Base-by-base conservation (phyloP, 371 early-diverging fungal genomes). In the Circinella minor region DNA sequence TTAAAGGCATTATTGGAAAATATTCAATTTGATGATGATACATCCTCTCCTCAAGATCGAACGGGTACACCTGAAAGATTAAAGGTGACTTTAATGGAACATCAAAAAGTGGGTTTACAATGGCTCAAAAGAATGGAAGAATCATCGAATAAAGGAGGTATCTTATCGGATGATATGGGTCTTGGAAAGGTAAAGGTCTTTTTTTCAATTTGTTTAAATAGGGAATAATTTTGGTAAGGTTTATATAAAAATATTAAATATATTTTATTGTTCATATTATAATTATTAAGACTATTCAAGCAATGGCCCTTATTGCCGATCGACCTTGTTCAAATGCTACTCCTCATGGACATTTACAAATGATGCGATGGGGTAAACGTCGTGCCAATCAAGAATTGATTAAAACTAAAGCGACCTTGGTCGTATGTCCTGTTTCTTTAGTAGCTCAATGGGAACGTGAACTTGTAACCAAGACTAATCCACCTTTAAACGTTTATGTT, bases 121-220 rank as follows among this genome's bases (percentile, higher is more conserved):
- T 91, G 92, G 90, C 77, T 91, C 74, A 71, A 71, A 9, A 81
- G 84, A 38, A 89, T 87, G 86, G 57, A 88, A 63, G 67, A 66
- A 15, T 75, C 79, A 8, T 68, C 71, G 17, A 81, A 88, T 61
- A 76, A 80, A 10, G 94, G 94, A 57, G 94, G 94, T 11, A 87
- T 94, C 36, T 75, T 93, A 36, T 89, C 89, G 0, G 94, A 94
- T 71, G 94, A 94, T 67, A 86, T 87, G 86, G 88, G 85, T 17
- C 75, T 81, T 39, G 82, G 81, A 66, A 75, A 78, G 70, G 81
- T 80, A 54, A 54, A 18, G 1, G 54, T 54, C 4, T 54, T 18
- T 13, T 18, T 54, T 18, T 15, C 4, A 6, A 3, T 54, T 54
- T 54, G 6, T 18, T 54, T 6, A n/a, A 13, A 13, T 3, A 15